Evolutionary conservation across 2,329 filamentous ascomycete genomes (phyloP).

Genomic region (Coccinonectria pachysandricola): DNA sequence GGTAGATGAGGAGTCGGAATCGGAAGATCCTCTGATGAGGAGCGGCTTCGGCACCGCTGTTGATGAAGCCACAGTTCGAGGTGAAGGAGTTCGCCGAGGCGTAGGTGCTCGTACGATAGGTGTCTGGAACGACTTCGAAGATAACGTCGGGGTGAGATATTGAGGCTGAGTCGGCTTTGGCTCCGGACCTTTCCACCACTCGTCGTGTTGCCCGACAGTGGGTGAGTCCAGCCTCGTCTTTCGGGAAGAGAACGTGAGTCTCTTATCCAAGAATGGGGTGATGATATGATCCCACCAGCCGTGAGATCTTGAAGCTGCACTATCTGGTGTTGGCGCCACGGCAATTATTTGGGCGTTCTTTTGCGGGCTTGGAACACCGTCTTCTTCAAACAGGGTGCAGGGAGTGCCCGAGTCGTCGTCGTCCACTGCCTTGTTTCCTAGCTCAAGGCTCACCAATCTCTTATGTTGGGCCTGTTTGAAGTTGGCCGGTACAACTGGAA

Average conservation of each 20-base stretch:
- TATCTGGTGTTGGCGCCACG: constrained; percentile 30
- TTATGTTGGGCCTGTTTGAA: constrained; percentile 26
- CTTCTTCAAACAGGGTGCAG: constrained; percentile 62
- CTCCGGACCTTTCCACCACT: constrained; percentile 27
- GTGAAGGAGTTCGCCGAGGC: constrained; percentile 24
- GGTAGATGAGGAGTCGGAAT: too few relatives aligned
- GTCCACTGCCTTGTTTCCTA: constrained; percentile 20
- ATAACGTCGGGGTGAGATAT: constrained; percentile 9
- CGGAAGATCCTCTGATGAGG: too few relatives aligned
- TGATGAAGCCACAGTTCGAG: constrained; percentile 13
- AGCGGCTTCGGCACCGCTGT: too few relatives aligned
- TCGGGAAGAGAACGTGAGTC: constrained; percentile 32
- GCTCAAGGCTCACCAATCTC: constrained; percentile 27
- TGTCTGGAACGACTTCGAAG: constrained; percentile 15
- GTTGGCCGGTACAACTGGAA: constrained; percentile 44
- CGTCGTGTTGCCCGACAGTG: constrained; percentile 19
- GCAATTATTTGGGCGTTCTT: constrained; percentile 29
- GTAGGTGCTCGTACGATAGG: constrained; percentile 28
- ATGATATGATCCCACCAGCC: constrained; percentile 74
- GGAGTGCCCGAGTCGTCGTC: constrained; percentile 47
- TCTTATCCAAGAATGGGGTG: constrained; percentile 52
- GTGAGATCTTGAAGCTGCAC: constrained; percentile 47
- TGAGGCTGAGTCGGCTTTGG: constrained; percentile 8
- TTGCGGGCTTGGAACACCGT: constrained; percentile 36
- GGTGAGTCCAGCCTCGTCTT: constrained; percentile 24